phyloP scores from a whole-genome alignment of 1,139 yeast species.

The Suhomyces anneliseae region DNA sequence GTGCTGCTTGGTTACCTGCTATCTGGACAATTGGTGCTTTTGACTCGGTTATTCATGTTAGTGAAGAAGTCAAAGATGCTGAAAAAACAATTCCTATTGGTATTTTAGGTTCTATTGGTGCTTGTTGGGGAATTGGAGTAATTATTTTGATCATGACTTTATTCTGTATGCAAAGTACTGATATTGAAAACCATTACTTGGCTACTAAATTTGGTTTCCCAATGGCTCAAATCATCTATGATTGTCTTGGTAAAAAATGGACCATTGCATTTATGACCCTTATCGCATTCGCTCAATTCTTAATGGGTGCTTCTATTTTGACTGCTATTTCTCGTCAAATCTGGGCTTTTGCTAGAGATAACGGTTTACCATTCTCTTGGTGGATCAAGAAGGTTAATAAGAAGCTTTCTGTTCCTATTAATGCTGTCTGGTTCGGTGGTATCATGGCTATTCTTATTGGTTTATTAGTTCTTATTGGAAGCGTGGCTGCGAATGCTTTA shows the following conservation, averaged over 20 bases:
- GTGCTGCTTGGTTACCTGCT: slow-evolving; percentile 59
- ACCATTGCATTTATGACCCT: slow-evolving; percentile 63
- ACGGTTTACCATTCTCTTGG: slow-evolving; percentile 47
- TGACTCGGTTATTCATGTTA: slow-evolving; percentile 71
- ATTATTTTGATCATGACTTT: slow-evolving; percentile 52
- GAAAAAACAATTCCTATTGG: slow-evolving; percentile 69
- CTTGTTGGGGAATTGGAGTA: slow-evolving; percentile 65
- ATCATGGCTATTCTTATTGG: slow-evolving; percentile 51
- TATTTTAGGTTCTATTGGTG: slow-evolving; percentile 52
- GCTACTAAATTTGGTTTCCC: slow-evolving; percentile 51
- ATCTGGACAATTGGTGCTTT: slow-evolving; percentile 69
- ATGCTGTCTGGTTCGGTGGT: slow-evolving; percentile 60
- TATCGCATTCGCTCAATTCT: slow-evolving; percentile 59
- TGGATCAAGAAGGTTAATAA: slow-evolving; percentile 55
- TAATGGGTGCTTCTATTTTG: slow-evolving; percentile 63
- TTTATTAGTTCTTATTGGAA: slow-evolving; percentile 55
- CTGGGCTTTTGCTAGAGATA: slow-evolving; percentile 55
- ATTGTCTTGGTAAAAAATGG: slow-evolving; percentile 70
- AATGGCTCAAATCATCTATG: slow-evolving; percentile 65
- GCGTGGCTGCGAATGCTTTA: slow-evolving; percentile 61
- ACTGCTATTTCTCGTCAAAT: slow-evolving; percentile 53
- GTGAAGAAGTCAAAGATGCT: slow-evolving; percentile 71
- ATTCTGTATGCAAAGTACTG: slow-evolving; percentile 55
- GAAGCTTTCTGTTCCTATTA: slow-evolving; percentile 53
- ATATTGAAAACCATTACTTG: slow-evolving; percentile 42